Conservation (phyloP, 257 asterid genomes). For the Primulina tabacum region DNA sequence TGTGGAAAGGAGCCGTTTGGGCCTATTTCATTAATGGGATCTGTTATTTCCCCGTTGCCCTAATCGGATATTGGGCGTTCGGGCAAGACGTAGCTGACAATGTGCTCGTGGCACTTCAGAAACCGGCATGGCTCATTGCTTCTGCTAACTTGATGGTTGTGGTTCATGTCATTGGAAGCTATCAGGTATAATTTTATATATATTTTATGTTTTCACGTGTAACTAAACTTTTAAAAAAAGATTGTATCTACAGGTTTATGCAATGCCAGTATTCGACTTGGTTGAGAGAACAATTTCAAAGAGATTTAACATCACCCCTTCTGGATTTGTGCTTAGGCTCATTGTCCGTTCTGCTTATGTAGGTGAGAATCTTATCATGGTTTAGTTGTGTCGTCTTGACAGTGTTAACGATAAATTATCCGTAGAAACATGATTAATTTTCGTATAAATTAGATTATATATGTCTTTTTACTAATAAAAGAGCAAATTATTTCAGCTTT, state of each 20-base stretch:
- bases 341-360: constrained; percentile 68
- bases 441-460: neutral
- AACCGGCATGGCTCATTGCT: constrained; percentile 89
- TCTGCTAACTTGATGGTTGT: constrained; percentile 87
- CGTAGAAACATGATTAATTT: neutral
- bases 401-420: neutral
- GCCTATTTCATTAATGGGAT: constrained; percentile 70
- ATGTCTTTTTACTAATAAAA: neutral
- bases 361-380: constrained; percentile 40
- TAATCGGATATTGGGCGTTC: constrained; percentile 80
- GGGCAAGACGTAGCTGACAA: constrained; percentile 79
- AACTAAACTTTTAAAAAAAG: no score
- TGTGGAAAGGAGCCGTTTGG: constrained; percentile 93
- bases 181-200: constrained; percentile 48
- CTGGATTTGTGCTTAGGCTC: constrained; percentile 47
- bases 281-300: constrained; percentile 46
- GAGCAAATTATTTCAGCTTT: constrained; percentile 45
- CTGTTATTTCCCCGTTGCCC: constrained; percentile 82
- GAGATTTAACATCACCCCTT: constrained; percentile 31
- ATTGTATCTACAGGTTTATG: constrained; percentile 52
- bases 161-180: constrained; percentile 84
- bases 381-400: no score
- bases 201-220: neutral
- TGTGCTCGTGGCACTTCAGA: constrained; percentile 62
- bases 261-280: constrained; percentile 84